Conservation (phyloP, 1,284 basidiomycete genomes). For the Polyporus tsugae region DNA sequence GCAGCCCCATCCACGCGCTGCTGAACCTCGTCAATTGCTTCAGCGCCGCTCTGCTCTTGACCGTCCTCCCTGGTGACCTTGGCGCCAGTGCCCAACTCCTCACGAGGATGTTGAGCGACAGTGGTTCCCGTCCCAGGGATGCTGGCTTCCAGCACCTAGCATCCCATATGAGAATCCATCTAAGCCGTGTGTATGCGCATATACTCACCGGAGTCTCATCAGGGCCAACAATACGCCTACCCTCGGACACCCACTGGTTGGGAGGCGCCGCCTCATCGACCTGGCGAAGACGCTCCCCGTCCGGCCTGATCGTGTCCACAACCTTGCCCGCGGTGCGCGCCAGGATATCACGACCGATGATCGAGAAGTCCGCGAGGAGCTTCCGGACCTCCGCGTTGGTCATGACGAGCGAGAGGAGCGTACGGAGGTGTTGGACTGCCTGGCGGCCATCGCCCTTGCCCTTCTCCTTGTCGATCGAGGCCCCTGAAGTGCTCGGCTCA, state of each 20-base stretch:
- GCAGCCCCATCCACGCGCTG: slow-evolving; percentile 31
- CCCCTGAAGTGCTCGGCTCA: slow-evolving; percentile 46
- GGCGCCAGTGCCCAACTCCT: slow-evolving; percentile 40
- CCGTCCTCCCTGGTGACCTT: slow-evolving; percentile 44
- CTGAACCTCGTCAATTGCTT: slow-evolving; percentile 37
- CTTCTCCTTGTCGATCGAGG: slow-evolving; percentile 65
- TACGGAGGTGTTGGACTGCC: slow-evolving; percentile 87
- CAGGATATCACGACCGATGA: slow-evolving; percentile 89
- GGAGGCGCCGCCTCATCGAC: slow-evolving; percentile 78
- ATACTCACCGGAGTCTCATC: slow-evolving; percentile 42
- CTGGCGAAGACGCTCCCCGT: slow-evolving; percentile 64
- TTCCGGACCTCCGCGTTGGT: slow-evolving; percentile 95
- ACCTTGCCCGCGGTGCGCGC: slow-evolving; percentile 80
- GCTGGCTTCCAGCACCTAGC: slow-evolving; percentile 54
- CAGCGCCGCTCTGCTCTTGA: slow-evolving; percentile 45
- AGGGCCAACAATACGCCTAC: slow-evolving; percentile 52
- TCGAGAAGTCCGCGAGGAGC: slow-evolving; percentile 82
- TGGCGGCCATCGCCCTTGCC: slow-evolving; percentile 63
- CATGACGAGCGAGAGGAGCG: slow-evolving; percentile 82
- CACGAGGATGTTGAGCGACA: slow-evolving; percentile 56
- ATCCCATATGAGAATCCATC: background rate
- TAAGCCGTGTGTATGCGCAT: slow-evolving; percentile 7
- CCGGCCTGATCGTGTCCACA: slow-evolving; percentile 76
- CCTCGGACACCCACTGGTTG: slow-evolving; percentile 64
- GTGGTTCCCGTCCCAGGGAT: slow-evolving; percentile 54